Base-by-base conservation (phyloP, 2,329 filamentous ascomycete genomes). In the Drechslerella dactyloides region DNA sequence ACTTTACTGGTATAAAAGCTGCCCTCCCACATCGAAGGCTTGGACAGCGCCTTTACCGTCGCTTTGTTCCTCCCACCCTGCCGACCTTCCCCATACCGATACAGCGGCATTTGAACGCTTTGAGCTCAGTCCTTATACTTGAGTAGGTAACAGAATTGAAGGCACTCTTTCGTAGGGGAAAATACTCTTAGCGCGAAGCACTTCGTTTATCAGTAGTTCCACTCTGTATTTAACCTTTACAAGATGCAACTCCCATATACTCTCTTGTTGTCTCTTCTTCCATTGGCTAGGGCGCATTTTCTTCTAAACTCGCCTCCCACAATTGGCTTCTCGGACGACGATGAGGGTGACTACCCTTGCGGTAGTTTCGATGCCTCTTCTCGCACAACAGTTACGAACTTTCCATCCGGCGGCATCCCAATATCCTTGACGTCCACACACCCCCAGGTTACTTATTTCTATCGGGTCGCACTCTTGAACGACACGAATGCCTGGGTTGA, bases 371-470 rank as follows among this genome's bases (percentile, higher is more conserved):
- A 73, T 15, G 35, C 35, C 1, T 53, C 35, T 5, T 19, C 30
- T 33, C 62, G 69, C 7, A 58, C 62, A 50, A 40, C 51, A 11
- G 68, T 72, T 8, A 72, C 68, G 2, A 33, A 72, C 27, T 65
- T 65, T 33, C 68, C 68, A 7, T 42, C 61, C 44, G 48, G 21
- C 6, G 68, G 68, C 7, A 54, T 63, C 17, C 69, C 69, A 4
- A 68, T 73, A 8, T 53, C 62, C 23, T 15, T 73, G 17, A 68
- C 57, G n/a, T 66, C 69, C 17, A 73, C 69, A 5, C 69, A 73
- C 23, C 69, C 69, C 30, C 23, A 55, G 15, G 53, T 53, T 24
- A 58, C 52, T 2, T 73, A 62, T 61, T 66, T 66, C 44, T 73
- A 62, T 53, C 46, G 69, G 11, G 69, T 57, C 7, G 69, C 58